Evolutionary conservation across 306 rosid species (phyloP).

Genomic region (Dalbergia cultrata): DNA sequence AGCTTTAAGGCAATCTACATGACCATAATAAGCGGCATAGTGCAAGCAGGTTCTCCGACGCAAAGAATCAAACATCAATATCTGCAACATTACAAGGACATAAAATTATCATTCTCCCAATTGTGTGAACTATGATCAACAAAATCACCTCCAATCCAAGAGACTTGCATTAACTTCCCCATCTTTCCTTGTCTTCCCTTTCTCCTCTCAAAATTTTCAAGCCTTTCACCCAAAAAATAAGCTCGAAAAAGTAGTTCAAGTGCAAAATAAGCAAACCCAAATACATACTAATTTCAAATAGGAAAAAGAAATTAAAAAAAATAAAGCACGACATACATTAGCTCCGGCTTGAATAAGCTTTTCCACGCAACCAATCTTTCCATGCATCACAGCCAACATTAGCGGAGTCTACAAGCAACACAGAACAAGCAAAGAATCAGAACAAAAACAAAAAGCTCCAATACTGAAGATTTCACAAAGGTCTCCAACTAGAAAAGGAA

Average conservation of each 20-base stretch:
- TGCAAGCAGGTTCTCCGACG: conserved; percentile 88
- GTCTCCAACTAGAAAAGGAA: conserved; percentile 12
- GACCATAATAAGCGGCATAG: conserved; percentile 84
- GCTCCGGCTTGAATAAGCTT: conserved; percentile 87
- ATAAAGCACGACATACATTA: conserved; percentile 63
- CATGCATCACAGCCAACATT: conserved; percentile 91
- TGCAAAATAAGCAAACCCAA: background rate
- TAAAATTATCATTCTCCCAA: conserved; percentile 29
- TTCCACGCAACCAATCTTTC: conserved; percentile 70
- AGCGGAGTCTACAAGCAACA: conserved; percentile 71
- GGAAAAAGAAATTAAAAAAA: background rate
- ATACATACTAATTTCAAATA: background rate
- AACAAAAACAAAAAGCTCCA: background rate
- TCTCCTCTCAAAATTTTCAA: background rate
- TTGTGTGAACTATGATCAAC: conserved; percentile 22
- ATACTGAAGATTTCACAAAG: background rate
- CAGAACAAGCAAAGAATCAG: background rate
- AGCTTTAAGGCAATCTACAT: conserved; percentile 77
- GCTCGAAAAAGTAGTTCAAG: background rate
- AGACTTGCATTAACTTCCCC: background rate
- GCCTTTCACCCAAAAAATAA: background rate
- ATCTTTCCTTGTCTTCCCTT: background rate
- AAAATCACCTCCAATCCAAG: conserved; percentile 21
- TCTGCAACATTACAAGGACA: conserved; percentile 55
- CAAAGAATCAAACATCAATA: conserved; percentile 84